A percentile compares a stretch with the other conserved stretches of the same genome.
These are phyloP conservation scores for Tolypocladium endophyticum DNA, from an alignment of 2,329 filamentous ascomycete genomes.

Conservation along the genomic window DNA sequence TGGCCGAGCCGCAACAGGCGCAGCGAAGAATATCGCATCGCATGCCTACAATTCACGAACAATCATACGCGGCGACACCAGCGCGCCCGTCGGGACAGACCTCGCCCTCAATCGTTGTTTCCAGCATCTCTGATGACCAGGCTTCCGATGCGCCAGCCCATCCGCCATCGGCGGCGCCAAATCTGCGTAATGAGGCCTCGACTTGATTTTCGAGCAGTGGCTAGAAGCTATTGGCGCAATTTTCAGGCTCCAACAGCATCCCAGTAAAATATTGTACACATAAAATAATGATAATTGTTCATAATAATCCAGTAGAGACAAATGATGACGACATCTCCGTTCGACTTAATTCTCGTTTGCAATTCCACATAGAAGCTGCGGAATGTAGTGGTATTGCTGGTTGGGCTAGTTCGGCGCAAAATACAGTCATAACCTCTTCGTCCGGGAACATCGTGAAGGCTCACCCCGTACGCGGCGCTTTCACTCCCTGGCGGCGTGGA, in stretches of 20 bases:
- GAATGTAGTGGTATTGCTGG: background rate
- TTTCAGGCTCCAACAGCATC: background rate
- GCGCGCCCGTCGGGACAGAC: background rate
- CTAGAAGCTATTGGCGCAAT: background rate
- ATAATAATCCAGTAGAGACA: background rate
- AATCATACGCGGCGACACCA: background rate
- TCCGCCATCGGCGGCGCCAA: background rate
- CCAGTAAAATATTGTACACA: background rate
- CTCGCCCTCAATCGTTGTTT: background rate
- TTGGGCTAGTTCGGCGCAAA: background rate
- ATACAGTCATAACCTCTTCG: background rate
- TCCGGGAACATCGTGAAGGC: too few species aligned
- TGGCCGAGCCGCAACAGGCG: background rate
- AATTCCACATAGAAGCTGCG: background rate
- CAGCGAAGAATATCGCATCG: background rate
- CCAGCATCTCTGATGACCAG: background rate
- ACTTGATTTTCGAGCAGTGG: background rate
- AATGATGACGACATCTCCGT: background rate
- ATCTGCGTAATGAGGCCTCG: background rate
- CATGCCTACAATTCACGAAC: background rate
- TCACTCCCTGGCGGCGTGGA: too few species aligned
- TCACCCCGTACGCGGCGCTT: too few species aligned
- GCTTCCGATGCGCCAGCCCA: background rate
- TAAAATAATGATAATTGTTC: background rate
- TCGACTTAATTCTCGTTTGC: background rate